A percentile compares a stretch with the other conserved stretches of the same genome.
Evolutionary conservation across 2,329 filamentous ascomycete species (phyloP).

Genomic region (Acephala macrosclerotiorum): DNA sequence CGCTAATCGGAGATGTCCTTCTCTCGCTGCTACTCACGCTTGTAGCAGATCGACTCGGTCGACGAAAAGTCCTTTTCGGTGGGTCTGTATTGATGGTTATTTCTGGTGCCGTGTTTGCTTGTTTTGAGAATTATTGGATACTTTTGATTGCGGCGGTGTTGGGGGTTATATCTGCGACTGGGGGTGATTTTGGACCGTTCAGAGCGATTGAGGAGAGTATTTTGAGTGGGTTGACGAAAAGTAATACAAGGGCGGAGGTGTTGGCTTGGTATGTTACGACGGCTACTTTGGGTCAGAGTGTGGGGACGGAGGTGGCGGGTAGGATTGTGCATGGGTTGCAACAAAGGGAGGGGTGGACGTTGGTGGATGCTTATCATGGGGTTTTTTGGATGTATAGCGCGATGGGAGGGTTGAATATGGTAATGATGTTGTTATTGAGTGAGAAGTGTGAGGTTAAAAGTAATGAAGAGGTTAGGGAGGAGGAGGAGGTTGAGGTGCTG

Average conservation of each 20-base stretch:
- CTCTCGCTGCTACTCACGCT: constrained; percentile 65
- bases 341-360: constrained; percentile 50
- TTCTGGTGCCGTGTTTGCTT: constrained; percentile 62
- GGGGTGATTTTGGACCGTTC: constrained; percentile 69
- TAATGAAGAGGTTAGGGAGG: neutral
- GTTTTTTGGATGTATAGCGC: constrained; percentile 64
- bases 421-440: constrained; percentile 57
- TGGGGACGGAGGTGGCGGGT: constrained; percentile 64
- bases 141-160: constrained; percentile 62
- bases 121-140: constrained; percentile 61
- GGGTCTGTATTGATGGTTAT: constrained; percentile 62
- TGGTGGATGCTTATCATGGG: constrained; percentile 57
- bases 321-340: constrained; percentile 62
- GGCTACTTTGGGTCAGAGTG: constrained; percentile 64
- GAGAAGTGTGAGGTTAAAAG: constrained; percentile 40
- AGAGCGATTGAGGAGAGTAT: constrained; percentile 66
- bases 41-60: constrained; percentile 63
- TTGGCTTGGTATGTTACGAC: constrained; percentile 66
- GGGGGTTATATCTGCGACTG: constrained; percentile 67
- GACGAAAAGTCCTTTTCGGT: constrained; percentile 56
- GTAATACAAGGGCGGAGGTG: constrained; percentile 56
- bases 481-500: constrained; percentile 30
- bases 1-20: constrained; percentile 63
- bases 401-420: constrained; percentile 64
- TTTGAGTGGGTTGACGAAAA: constrained; percentile 59